Percentiles rank a stretch among this genome's conserved stretches.
phyloP scores from a whole-genome alignment of 2,329 filamentous ascomycete genomes.

The Claviceps pazoutovae region DNA sequence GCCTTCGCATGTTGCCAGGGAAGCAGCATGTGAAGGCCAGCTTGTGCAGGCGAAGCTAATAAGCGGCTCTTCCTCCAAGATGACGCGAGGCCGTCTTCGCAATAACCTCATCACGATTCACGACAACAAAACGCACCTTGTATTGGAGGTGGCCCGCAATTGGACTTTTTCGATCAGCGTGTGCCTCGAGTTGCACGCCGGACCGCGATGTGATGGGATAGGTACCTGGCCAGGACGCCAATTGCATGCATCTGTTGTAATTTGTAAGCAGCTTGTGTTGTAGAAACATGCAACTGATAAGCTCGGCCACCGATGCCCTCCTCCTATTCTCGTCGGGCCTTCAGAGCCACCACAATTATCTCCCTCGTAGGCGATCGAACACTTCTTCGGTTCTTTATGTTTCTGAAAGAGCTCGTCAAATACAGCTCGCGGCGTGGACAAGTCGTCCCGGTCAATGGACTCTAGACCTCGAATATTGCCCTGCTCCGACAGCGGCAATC shows the following conservation, averaged over 20 bases:
- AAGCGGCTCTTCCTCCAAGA: not conserved
- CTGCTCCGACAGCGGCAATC: not conserved
- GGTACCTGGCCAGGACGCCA: not conserved
- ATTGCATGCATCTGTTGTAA: not conserved
- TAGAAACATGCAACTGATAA: not conserved
- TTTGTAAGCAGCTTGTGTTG: not conserved
- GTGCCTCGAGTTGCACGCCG: not conserved
- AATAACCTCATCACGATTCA: not conserved
- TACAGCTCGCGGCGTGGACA: not conserved
- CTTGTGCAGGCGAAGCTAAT: not conserved
- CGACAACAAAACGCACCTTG: conserved; percentile 1
- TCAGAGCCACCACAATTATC: not conserved
- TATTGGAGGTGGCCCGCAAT: not conserved
- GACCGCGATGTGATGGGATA: not conserved
- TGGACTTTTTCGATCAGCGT: not conserved
- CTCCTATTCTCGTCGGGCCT: not conserved
- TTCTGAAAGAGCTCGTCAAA: not conserved
- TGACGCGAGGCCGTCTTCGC: not conserved
- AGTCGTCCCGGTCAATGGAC: not conserved
- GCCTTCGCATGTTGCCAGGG: not conserved
- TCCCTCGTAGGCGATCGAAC: not conserved
- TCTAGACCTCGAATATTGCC: not conserved
- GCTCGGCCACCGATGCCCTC: not conserved
- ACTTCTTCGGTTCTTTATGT: not conserved
- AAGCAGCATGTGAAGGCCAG: not conserved